A percentile compares a stretch with the other conserved stretches of the same genome.
phyloP scores from a whole-genome alignment of 1,139 yeast genomes.

The Magnusiomyces fungicola region DNA sequence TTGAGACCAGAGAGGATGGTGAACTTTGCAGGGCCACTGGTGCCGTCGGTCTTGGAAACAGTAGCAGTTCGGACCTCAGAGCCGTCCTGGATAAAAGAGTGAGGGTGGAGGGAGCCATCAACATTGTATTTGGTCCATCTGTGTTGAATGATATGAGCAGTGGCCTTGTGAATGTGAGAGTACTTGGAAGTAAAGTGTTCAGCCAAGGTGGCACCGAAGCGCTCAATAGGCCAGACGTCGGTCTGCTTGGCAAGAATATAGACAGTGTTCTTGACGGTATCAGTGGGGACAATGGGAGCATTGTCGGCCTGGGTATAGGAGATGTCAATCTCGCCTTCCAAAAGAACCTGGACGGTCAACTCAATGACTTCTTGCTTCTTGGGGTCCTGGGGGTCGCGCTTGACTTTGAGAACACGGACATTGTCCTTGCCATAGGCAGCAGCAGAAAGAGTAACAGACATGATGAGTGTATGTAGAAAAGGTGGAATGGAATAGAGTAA shows the following conservation, averaged over 20 bases:
- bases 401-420: slow-evolving; percentile 84
- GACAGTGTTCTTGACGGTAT: slow-evolving; percentile 86
- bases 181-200: slow-evolving; percentile 73
- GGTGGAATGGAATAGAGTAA: too few relatives aligned
- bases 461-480: too few relatives aligned
- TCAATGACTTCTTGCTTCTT: slow-evolving; percentile 72
- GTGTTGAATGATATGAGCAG: slow-evolving; percentile 58
- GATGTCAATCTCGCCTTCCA: slow-evolving; percentile 68
- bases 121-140: slow-evolving; percentile 74
- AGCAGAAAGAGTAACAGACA: slow-evolving; percentile 6
- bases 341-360: slow-evolving; percentile 67
- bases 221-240: slow-evolving; percentile 79
- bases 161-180: slow-evolving; percentile 64
- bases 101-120: slow-evolving; percentile 68
- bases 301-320: slow-evolving; percentile 87
- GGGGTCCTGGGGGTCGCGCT: slow-evolving; percentile 64
- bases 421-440: slow-evolving; percentile 77
- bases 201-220: slow-evolving; percentile 79
- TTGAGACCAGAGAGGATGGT: slow-evolving; percentile 62
- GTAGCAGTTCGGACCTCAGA: slow-evolving; percentile 66
- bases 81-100: slow-evolving; percentile 79
- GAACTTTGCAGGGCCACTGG: slow-evolving; percentile 40
- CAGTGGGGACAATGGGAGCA: slow-evolving; percentile 85
- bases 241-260: slow-evolving; percentile 70
- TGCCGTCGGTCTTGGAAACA: slow-evolving; percentile 38